These are phyloP conservation scores for Entrophospora sp. DNA, from an alignment of 192 early-diverging fungal genomes.

Conservation along the genomic window DNA sequence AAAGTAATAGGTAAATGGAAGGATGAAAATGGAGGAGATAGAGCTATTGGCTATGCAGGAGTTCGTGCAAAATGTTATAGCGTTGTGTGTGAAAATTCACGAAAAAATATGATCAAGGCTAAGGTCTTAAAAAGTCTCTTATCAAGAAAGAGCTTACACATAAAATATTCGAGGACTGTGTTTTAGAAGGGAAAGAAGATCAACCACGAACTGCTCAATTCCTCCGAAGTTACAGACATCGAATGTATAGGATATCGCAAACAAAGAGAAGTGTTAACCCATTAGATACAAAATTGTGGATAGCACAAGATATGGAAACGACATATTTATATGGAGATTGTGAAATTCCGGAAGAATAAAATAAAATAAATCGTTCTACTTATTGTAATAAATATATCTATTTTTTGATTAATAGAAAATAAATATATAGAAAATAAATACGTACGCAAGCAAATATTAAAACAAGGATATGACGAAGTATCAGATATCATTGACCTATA, in stretches of 20 bases:
- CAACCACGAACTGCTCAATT: conserved; percentile 10
- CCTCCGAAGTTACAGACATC: conserved; percentile 16
- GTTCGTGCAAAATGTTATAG: conserved; percentile 16
- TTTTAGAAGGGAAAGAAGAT: conserved; percentile 18
- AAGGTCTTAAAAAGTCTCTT: conserved; percentile 14
- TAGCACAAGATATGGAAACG: background rate
- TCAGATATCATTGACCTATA: too few relatives aligned
- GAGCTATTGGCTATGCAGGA: conserved; percentile 6
- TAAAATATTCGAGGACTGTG: conserved; percentile 21
- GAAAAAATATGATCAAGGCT: too few relatives aligned
- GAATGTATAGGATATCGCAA: conserved; percentile 17
- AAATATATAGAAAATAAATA: too few relatives aligned
- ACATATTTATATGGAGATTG: conserved; percentile 17
- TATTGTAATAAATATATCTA: background rate
- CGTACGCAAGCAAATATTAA: too few relatives aligned
- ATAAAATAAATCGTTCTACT: too few relatives aligned
- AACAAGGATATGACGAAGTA: too few relatives aligned
- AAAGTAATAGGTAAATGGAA: conserved; percentile 17
- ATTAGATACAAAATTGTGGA: conserved; percentile 16
- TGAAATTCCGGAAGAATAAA: conserved; percentile 17
- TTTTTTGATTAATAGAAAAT: too few relatives aligned
- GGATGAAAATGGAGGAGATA: conserved; percentile 16
- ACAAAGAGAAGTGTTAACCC: conserved; percentile 16
- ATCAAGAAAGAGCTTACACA: conserved; percentile 14
- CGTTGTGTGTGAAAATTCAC: too few relatives aligned